Evolutionary conservation across 2,329 filamentous ascomycete species (phyloP).

Genomic region (Fusarium duplospermum): DNA sequence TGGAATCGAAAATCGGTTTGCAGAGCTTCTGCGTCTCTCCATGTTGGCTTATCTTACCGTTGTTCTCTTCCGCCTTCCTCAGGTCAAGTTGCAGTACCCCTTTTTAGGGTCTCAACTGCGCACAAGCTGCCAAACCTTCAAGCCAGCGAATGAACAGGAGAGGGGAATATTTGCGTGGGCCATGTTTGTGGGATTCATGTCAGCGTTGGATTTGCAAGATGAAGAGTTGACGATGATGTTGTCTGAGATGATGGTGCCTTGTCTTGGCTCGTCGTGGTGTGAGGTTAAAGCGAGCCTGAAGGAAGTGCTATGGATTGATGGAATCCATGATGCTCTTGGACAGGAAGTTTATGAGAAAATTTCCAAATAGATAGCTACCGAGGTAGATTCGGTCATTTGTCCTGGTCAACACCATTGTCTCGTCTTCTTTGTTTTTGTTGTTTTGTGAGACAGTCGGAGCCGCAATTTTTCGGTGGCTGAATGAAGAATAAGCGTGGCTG

Average conservation of each 20-base stretch:
- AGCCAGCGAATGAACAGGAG: neutral
- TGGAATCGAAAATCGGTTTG: neutral
- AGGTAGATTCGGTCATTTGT: too few relatives aligned
- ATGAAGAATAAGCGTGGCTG: neutral
- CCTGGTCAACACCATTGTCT: too few relatives aligned
- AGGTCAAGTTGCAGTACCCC: neutral
- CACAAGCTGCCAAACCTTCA: neutral
- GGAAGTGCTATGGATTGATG: neutral
- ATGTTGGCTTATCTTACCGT: neutral
- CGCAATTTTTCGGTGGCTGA: neutral
- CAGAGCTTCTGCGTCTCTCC: neutral
- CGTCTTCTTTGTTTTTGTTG: neutral
- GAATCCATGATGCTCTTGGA: neutral
- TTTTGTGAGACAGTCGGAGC: neutral
- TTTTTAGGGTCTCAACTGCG: neutral
- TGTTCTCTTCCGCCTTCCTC: neutral
- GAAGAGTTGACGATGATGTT: neutral
- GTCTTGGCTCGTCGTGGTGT: neutral
- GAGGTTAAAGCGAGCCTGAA: neutral
- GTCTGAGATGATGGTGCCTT: neutral
- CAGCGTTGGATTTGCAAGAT: neutral
- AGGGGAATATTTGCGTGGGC: neutral
- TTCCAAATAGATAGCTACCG: neutral
- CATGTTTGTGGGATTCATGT: neutral
- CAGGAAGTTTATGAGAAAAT: neutral